Evolutionary conservation across 441 rosid species (phyloP).

Genomic region (Erodium trifolium): DNA sequence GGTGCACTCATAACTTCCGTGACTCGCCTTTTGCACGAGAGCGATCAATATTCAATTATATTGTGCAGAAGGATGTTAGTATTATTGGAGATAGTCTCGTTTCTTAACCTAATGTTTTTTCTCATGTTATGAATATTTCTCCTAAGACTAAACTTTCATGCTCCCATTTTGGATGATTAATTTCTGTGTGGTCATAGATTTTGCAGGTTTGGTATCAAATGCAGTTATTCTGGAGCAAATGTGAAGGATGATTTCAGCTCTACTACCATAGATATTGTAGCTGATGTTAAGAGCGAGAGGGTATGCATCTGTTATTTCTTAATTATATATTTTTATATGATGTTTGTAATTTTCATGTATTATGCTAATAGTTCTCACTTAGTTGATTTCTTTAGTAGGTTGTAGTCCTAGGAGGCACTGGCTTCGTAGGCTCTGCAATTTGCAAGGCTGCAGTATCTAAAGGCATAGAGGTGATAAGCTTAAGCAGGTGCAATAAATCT

Average conservation of each 20-base stretch:
- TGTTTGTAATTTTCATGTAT: neutral
- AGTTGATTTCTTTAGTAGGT: constrained; percentile 39
- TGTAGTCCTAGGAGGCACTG: constrained; percentile 86
- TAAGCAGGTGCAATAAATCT: constrained; percentile 53
- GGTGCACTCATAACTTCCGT: neutral
- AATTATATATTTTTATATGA: neutral
- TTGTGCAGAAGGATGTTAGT: neutral
- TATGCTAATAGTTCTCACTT: constrained; percentile 11
- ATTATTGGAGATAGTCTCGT: neutral
- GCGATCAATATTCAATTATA: neutral
- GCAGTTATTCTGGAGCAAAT: constrained; percentile 51
- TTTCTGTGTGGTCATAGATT: constrained; percentile 25
- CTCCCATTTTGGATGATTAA: neutral
- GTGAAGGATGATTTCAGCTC: constrained; percentile 32
- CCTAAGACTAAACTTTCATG: constrained; percentile 9
- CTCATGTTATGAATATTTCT: neutral
- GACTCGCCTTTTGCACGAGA: neutral
- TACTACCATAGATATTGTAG: constrained; percentile 68
- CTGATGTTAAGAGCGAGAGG: constrained; percentile 65
- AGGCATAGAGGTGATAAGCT: constrained; percentile 74
- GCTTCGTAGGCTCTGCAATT: constrained; percentile 89
- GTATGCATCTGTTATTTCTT: constrained; percentile 25
- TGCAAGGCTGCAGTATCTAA: constrained; percentile 81
- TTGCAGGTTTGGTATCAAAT: constrained; percentile 48
- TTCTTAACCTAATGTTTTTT: neutral